A percentile compares a stretch with the other conserved stretches of the same genome.
phyloP scores from a whole-genome alignment of 768 basidiomycete species.

The Tylopilus vinaceipallidus region DNA sequence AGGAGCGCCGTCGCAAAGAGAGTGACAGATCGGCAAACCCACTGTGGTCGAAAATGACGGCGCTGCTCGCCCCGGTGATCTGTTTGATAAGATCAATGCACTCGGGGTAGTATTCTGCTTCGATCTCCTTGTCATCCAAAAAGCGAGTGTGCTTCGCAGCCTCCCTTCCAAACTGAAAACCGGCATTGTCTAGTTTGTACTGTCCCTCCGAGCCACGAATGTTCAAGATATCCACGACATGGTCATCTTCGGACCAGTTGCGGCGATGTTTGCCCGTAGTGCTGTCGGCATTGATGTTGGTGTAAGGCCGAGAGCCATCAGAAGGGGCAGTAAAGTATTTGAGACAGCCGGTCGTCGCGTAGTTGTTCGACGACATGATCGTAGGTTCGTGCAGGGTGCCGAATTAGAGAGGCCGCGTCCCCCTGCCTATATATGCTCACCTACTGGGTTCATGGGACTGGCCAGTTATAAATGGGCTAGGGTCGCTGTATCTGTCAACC shows the following conservation, averaged over 20 bases:
- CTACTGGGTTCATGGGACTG: background rate
- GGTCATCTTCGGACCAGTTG: conserved; percentile 24
- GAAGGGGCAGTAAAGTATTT: conserved; percentile 18
- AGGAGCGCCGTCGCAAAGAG: background rate
- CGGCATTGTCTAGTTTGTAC: conserved; percentile 33
- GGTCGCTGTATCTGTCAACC: no score
- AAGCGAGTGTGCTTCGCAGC: conserved; percentile 31
- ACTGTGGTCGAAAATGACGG: conserved; percentile 45
- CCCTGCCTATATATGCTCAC: conserved; percentile 27
- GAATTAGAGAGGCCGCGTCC: conserved; percentile 23
- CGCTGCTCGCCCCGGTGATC: conserved; percentile 37
- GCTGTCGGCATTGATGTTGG: conserved; percentile 17
- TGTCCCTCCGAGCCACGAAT: conserved; percentile 33
- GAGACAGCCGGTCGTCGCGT: conserved; percentile 17
- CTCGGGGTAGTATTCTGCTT: conserved; percentile 40
- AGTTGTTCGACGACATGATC: conserved; percentile 14
- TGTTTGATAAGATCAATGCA: conserved; percentile 37
- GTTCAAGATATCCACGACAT: conserved; percentile 28
- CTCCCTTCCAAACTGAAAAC: conserved; percentile 34
- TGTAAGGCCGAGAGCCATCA: conserved; percentile 19
- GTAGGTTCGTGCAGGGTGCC: no score
- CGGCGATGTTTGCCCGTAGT: conserved; percentile 6
- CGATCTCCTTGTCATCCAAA: conserved; percentile 34
- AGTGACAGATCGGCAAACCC: background rate
- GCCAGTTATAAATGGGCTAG: background rate